Evolutionary conservation across 371 early-diverging fungal species (phyloP).

Genomic region (Homolaphlyctis polyrhiza): DNA sequence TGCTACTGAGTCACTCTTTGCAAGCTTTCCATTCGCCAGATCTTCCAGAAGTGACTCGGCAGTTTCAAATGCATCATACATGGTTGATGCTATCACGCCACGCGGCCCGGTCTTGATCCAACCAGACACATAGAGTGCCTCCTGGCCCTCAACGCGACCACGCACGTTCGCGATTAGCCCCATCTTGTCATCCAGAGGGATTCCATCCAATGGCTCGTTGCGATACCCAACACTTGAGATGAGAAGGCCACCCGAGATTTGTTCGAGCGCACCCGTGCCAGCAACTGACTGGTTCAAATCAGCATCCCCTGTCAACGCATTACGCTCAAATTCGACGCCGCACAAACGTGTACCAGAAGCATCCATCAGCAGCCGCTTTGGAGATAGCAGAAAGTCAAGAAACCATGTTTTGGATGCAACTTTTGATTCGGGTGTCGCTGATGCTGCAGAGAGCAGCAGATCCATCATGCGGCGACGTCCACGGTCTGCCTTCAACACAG

Average conservation of each 20-base stretch:
- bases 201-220: slow-evolving; percentile 52
- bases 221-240: slow-evolving; percentile 87
- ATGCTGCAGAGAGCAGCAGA: slow-evolving; percentile 44
- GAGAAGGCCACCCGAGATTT: slow-evolving; percentile 58
- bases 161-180: slow-evolving; percentile 70
- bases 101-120: slow-evolving; percentile 94
- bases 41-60: slow-evolving; percentile 70
- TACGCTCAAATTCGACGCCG: slow-evolving; percentile 63
- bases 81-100: slow-evolving; percentile 93
- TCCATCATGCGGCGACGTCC: slow-evolving; percentile 74
- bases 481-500: slow-evolving; percentile 48
- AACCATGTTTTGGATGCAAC: slow-evolving; percentile 43
- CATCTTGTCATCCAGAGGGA: slow-evolving; percentile 70
- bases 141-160: slow-evolving; percentile 63
- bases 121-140: slow-evolving; percentile 69
- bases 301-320: slow-evolving; percentile 51
- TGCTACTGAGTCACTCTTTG: neutral
- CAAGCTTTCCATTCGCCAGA: slow-evolving; percentile 12
- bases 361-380: slow-evolving; percentile 12
- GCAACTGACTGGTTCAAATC: slow-evolving; percentile 30
- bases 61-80: slow-evolving; percentile 90
- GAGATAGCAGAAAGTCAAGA: slow-evolving; percentile 6
- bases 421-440: slow-evolving; percentile 4
- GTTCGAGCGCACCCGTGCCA: slow-evolving; percentile 52
- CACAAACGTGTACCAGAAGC: neutral